phyloP scores from a whole-genome alignment of 495 filamentous ascomycete species.

The Trichoderma virens region DNA sequence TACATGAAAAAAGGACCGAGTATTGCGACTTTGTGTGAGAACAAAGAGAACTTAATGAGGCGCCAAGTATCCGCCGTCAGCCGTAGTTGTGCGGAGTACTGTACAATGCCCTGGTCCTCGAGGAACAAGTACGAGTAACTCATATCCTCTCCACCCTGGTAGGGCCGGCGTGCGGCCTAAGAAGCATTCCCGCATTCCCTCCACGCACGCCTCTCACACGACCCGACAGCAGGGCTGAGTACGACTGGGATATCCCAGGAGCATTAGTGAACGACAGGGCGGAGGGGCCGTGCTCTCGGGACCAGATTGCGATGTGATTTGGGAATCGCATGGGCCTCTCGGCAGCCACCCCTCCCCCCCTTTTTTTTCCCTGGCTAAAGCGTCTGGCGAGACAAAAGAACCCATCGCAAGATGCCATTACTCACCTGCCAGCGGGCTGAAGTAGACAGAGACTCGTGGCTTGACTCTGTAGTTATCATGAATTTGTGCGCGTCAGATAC shows the following conservation, averaged over 20 bases:
- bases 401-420: background rate
- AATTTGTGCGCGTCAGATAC: too few relatives aligned
- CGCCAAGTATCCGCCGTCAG: background rate
- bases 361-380: background rate
- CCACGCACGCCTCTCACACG: conserved; percentile 3
- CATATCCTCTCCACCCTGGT: background rate
- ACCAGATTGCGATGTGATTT: conserved; percentile 7
- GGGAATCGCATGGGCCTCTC: background rate
- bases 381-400: background rate
- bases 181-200: background rate
- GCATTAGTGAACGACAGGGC: background rate
- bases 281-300: conserved; percentile 1
- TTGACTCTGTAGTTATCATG: background rate
- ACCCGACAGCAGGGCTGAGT: conserved; percentile 7
- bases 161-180: background rate
- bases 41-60: background rate
- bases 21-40: background rate
- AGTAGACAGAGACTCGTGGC: too few relatives aligned
- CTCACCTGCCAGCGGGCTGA: too few relatives aligned
- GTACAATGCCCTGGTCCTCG: background rate
- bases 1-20: background rate
- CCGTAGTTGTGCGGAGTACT: background rate
- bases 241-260: background rate
- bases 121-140: too few relatives aligned
- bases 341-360: background rate